Percentiles rank a stretch among this genome's conserved stretches.
These are phyloP conservation scores for Blastobotrys aristatus DNA, from an alignment of 1,139 yeast species.

Conservation along the genomic window DNA sequence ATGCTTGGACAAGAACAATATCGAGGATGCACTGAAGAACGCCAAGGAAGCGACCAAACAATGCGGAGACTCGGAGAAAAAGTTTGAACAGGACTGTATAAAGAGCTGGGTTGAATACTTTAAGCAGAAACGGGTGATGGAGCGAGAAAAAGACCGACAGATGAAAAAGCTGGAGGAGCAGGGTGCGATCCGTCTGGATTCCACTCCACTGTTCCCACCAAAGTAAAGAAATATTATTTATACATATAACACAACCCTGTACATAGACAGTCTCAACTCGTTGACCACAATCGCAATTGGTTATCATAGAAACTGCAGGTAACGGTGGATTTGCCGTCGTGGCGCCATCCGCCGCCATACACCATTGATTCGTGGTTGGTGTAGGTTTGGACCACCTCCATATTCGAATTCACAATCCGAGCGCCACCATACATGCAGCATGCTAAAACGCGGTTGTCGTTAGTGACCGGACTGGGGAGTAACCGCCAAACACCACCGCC, in stretches of 20 bases:
- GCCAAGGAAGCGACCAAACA: constrained; percentile 28
- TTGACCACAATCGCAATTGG: constrained; percentile 68
- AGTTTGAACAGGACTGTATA: constrained; percentile 53
- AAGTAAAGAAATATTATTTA: background rate
- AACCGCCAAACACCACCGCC: constrained; percentile 97
- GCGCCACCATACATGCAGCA: constrained; percentile 99
- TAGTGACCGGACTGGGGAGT: constrained; percentile 50
- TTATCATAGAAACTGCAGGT: constrained; percentile 92
- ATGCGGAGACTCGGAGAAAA: constrained; percentile 44
- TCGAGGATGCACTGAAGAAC: constrained; percentile 41
- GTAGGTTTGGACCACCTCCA: constrained; percentile 42
- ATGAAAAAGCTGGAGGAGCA: constrained; percentile 49
- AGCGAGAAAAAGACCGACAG: constrained; percentile 48
- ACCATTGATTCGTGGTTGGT: constrained; percentile 87
- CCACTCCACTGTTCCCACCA: constrained; percentile 17
- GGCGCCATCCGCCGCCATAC: constrained; percentile 89
- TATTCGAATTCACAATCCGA: constrained; percentile 43
- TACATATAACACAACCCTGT: background rate
- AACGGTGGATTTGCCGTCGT: constrained; percentile 44
- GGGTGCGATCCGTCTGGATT: constrained; percentile 39
- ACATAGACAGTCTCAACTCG: background rate
- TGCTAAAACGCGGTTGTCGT: constrained; percentile 46
- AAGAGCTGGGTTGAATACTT: constrained; percentile 63
- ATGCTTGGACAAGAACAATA: constrained; percentile 52
- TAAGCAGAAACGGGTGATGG: constrained; percentile 60